A percentile compares a stretch with the other conserved stretches of the same genome.
These are phyloP conservation scores for Globisporangium takayamanum DNA, from an alignment of 352 stramenopile species.

Conservation along the genomic window DNA sequence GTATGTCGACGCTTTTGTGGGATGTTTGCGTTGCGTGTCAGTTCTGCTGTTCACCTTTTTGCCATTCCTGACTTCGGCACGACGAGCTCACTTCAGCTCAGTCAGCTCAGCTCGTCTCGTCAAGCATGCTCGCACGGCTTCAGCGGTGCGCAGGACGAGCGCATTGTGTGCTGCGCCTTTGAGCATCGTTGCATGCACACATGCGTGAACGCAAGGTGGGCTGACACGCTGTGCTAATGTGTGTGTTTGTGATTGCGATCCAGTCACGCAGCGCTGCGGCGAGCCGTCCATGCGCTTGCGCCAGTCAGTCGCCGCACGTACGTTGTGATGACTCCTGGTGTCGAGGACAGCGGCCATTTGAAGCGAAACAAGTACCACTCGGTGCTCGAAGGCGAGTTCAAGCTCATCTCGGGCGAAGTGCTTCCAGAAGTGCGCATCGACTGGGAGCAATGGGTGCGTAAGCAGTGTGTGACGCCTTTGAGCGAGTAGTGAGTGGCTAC, in stretches of 20 bases:
- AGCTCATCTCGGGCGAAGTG: constrained; percentile 42
- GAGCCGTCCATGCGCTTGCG: background rate
- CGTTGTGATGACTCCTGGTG: constrained; percentile 20
- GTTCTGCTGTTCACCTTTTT: too few species aligned
- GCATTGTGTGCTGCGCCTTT: background rate
- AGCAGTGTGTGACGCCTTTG: background rate
- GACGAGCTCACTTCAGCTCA: too few species aligned
- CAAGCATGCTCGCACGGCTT: constrained; percentile 4
- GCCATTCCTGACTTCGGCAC: too few species aligned
- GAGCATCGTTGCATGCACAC: background rate
- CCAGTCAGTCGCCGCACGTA: constrained; percentile 24
- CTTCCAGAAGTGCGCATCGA: constrained; percentile 59
- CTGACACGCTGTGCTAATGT: background rate
- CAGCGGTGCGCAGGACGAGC: constrained; percentile 1
- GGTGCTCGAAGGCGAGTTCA: constrained; percentile 54
- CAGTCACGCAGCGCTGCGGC: constrained; percentile 3
- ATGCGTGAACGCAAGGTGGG: background rate
- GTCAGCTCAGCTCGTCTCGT: too few species aligned
- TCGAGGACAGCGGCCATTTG: constrained; percentile 22
- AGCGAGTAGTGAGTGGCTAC: background rate
- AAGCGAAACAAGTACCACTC: constrained; percentile 73
- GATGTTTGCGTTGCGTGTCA: too few species aligned
- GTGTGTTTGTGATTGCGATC: background rate
- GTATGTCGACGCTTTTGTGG: too few species aligned
- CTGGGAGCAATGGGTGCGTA: constrained; percentile 71